Percentiles rank a stretch among this genome's conserved stretches.
Evolutionary conservation across 2,329 filamentous ascomycete species (phyloP).

Genomic region (Pestalotiopsis sp.): DNA sequence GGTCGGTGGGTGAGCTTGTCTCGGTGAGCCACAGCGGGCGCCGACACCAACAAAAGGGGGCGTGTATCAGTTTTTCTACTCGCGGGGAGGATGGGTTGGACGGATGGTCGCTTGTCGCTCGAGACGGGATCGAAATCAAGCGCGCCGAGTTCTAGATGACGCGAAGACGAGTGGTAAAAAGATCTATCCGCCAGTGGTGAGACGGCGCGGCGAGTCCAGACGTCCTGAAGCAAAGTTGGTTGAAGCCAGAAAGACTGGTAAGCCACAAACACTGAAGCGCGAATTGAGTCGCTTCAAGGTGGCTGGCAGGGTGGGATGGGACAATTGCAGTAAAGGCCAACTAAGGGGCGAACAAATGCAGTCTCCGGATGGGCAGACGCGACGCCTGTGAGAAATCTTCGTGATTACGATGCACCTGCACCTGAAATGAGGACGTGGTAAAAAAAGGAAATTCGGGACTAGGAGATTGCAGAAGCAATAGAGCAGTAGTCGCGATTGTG

Average conservation of each 20-base stretch:
- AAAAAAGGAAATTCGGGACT: neutral
- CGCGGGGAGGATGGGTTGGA: no score
- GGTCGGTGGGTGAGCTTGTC: slow-evolving; percentile 9
- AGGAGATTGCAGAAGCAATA: neutral
- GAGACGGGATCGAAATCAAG: neutral
- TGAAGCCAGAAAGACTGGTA: neutral
- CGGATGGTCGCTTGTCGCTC: slow-evolving; percentile 2
- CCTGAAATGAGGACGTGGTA: neutral
- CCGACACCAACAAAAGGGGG: slow-evolving; percentile 6
- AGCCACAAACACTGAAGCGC: neutral
- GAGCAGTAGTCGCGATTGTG: neutral
- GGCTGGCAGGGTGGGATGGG: neutral
- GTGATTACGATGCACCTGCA: neutral
- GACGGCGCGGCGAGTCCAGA: neutral
- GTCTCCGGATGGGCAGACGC: neutral
- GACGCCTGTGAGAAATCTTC: neutral
- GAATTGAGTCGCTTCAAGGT: neutral
- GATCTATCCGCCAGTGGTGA: neutral
- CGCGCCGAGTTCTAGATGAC: neutral
- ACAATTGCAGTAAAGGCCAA: neutral
- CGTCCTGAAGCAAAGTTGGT: neutral
- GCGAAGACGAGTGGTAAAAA: neutral
- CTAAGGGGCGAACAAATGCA: neutral
- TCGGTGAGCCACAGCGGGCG: slow-evolving; percentile 10
- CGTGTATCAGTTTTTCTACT: neutral